These are phyloP conservation scores for Salix brachista DNA, from an alignment of 345 rosid genomes.

Conservation along the genomic window DNA sequence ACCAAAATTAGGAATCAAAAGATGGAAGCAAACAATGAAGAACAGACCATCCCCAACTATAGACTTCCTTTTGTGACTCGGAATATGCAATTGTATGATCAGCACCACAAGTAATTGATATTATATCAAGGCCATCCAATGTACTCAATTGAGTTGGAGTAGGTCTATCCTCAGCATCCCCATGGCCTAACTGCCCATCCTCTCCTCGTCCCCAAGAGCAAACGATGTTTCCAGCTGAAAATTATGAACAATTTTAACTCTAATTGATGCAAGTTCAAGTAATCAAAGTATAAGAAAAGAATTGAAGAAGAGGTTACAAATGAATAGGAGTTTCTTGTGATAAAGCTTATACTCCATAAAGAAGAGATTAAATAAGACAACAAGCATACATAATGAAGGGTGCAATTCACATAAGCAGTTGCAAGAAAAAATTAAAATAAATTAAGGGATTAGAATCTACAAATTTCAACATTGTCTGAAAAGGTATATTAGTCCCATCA, in stretches of 20 bases:
- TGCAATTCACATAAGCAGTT: too few relatives aligned
- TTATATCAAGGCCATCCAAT: constrained; percentile 55
- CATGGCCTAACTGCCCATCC: constrained; percentile 97
- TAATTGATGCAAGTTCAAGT: not conserved
- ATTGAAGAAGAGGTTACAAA: not conserved
- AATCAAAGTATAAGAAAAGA: not conserved
- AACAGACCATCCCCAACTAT: constrained; percentile 81
- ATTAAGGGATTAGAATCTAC: too few relatives aligned
- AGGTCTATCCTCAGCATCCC: constrained; percentile 87
- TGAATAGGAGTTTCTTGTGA: too few relatives aligned
- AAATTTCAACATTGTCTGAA: too few relatives aligned
- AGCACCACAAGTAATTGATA: constrained; percentile 85
- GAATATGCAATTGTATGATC: constrained; percentile 91
- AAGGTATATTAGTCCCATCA: too few relatives aligned
- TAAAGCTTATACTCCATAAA: not conserved
- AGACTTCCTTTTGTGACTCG: constrained; percentile 52
- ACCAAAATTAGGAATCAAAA: not conserved
- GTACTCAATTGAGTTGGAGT: constrained; percentile 75
- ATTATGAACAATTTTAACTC: constrained; percentile 1
- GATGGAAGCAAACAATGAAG: constrained; percentile 2
- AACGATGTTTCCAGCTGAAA: constrained; percentile 77
- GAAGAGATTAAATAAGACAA: not conserved
- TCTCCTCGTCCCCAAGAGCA: constrained; percentile 99
- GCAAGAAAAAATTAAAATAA: too few relatives aligned
- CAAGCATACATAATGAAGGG: too few relatives aligned